phyloP scores from a whole-genome alignment of 345 rosid species.

The Pistacia atlantica region DNA sequence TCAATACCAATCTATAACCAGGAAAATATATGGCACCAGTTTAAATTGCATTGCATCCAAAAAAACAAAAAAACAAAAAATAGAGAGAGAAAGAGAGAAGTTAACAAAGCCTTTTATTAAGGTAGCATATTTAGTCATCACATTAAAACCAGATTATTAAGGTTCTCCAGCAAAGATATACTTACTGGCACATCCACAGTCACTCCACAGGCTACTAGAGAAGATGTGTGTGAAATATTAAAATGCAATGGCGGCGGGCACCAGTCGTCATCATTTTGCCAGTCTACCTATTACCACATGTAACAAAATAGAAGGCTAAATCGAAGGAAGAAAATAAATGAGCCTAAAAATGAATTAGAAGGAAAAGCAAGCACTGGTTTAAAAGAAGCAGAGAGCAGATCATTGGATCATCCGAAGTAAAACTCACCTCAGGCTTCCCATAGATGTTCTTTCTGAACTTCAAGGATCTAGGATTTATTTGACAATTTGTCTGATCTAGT shows the following conservation, averaged over 20 bases:
- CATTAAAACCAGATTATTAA: background rate
- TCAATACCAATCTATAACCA: constrained; percentile 74
- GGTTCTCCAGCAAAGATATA: constrained; percentile 5
- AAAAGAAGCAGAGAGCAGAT: background rate
- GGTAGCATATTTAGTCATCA: background rate
- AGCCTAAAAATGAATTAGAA: background rate
- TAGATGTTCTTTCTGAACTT: constrained; percentile 70
- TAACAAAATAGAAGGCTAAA: background rate
- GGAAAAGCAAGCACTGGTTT: background rate
- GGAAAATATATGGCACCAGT: constrained; percentile 14
- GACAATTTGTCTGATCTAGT: constrained; percentile 61
- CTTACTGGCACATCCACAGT: constrained; percentile 64
- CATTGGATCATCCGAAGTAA: background rate
- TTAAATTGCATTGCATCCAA: constrained; percentile 4
- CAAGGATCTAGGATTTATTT: constrained; percentile 58
- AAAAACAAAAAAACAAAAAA: background rate
- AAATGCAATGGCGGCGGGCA: constrained; percentile 56
- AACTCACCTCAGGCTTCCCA: constrained; percentile 95
- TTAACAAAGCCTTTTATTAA: background rate
- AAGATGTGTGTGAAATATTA: constrained; percentile 82
- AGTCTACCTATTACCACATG: constrained; percentile 55
- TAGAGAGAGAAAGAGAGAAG: too few relatives aligned
- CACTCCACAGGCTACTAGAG: constrained; percentile 85
- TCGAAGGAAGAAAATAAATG: background rate
- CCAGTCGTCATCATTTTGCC: constrained; percentile 40